A percentile compares a stretch with the other conserved stretches of the same genome.
Evolutionary conservation across 164 flowering plant genomes (phyloP).

Genomic region (Berberis thunbergii): DNA sequence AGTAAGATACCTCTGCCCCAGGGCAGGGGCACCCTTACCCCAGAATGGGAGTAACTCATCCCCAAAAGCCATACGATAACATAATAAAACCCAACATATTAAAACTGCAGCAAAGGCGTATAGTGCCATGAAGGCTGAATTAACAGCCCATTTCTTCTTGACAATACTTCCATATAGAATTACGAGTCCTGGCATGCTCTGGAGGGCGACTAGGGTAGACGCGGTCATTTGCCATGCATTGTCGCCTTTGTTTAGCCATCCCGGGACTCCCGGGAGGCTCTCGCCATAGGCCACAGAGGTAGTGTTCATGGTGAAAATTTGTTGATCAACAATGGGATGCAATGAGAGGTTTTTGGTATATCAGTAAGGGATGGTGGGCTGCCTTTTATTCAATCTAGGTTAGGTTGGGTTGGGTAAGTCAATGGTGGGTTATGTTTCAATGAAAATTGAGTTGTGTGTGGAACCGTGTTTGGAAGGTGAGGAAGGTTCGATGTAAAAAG

Average conservation of each 20-base stretch:
- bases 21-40: slow-evolving; percentile 14
- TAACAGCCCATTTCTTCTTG: slow-evolving; percentile 17
- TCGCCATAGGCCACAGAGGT: slow-evolving; percentile 1
- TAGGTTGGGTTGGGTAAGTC: too few relatives aligned
- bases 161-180: slow-evolving; percentile 16
- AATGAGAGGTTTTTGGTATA: too few relatives aligned
- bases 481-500: too few relatives aligned
- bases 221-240: slow-evolving; percentile 23
- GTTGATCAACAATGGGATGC: not conserved
- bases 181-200: slow-evolving; percentile 16
- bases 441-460: too few relatives aligned
- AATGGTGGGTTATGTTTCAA: too few relatives aligned
- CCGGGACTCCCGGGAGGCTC: slow-evolving; percentile 6
- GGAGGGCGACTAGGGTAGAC: slow-evolving; percentile 11
- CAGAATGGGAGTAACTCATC: slow-evolving; percentile 18
- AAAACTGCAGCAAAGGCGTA: slow-evolving; percentile 19
- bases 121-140: slow-evolving; percentile 19
- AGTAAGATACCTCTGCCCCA: slow-evolving; percentile 6
- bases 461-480: too few relatives aligned
- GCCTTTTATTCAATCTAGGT: too few relatives aligned
- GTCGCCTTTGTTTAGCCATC: slow-evolving; percentile 18
- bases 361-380: too few relatives aligned
- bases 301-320: not conserved
- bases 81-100: slow-evolving; percentile 10
- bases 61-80: slow-evolving; percentile 17